A percentile compares a stretch with the other conserved stretches of the same genome.
Conservation (phyloP, 352 stramenopile species). For the Phytophthora niederhauseri region DNA sequence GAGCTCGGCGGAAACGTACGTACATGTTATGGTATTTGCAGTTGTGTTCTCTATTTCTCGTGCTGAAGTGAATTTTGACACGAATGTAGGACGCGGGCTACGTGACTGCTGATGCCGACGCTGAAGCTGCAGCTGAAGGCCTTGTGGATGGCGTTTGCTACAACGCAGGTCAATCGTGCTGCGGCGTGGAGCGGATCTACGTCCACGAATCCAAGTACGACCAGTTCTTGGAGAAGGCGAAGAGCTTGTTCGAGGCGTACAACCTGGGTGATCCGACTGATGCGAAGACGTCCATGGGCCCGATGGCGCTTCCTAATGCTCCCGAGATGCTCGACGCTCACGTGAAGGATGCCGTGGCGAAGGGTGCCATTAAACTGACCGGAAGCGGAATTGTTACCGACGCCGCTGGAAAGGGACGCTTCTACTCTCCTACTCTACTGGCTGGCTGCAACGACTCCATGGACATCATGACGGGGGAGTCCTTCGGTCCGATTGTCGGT, state of each 20-base stretch:
- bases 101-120: slow-evolving; percentile 72
- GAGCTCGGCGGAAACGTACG: slow-evolving; percentile 85
- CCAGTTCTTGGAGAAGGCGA: slow-evolving; percentile 70
- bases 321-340: slow-evolving; percentile 55
- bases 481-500: slow-evolving; percentile 83
- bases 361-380: slow-evolving; percentile 65
- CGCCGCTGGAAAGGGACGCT: slow-evolving; percentile 60
- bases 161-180: slow-evolving; percentile 88
- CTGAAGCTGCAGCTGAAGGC: slow-evolving; percentile 62
- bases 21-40: slow-evolving; percentile 1
- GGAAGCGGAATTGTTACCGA: slow-evolving; percentile 52
- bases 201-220: slow-evolving; percentile 86
- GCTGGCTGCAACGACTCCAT: slow-evolving; percentile 70
- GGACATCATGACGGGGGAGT: slow-evolving; percentile 85
- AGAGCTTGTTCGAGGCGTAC: slow-evolving; percentile 71
- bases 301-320: slow-evolving; percentile 66
- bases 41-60: background rate
- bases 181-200: slow-evolving; percentile 84
- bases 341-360: slow-evolving; percentile 75
- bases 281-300: slow-evolving; percentile 64
- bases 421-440: slow-evolving; percentile 83
- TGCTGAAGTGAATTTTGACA: background rate
- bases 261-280: slow-evolving; percentile 68
- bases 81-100: slow-evolving; percentile 69
- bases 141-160: slow-evolving; percentile 86